phyloP scores from a whole-genome alignment of 2,329 filamentous ascomycete genomes.

The Byssothecium circinans region DNA sequence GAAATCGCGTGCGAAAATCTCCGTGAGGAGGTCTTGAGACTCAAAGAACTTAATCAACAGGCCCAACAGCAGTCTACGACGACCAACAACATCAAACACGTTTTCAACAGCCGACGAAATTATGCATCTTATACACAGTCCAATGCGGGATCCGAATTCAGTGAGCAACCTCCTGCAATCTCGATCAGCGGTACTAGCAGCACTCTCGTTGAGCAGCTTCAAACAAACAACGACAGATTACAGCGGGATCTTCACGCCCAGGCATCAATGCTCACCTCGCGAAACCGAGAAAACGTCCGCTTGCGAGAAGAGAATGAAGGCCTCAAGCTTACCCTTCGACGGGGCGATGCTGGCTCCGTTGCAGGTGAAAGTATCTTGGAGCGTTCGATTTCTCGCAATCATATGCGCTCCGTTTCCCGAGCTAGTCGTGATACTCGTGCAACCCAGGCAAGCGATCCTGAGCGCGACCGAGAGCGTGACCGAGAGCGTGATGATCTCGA shows the following conservation, averaged over 20 bases:
- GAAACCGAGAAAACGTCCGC: slow-evolving; percentile 91
- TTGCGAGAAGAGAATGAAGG: slow-evolving; percentile 98
- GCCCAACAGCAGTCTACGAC: slow-evolving; percentile 37
- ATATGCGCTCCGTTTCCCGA: slow-evolving; percentile 73
- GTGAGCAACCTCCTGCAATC: slow-evolving; percentile 28
- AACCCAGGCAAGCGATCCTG: slow-evolving; percentile 67
- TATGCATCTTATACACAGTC: slow-evolving; percentile 43
- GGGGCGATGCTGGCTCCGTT: slow-evolving; percentile 62
- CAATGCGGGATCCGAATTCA: slow-evolving; percentile 45
- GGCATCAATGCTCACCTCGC: slow-evolving; percentile 94
- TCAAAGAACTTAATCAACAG: slow-evolving; percentile 53
- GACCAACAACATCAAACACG: slow-evolving; percentile 42
- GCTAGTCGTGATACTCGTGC: slow-evolving; percentile 60
- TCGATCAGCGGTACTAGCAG: slow-evolving; percentile 54
- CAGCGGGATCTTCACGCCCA: slow-evolving; percentile 92
- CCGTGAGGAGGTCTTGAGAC: slow-evolving; percentile 77
- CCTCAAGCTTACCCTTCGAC: slow-evolving; percentile 82
- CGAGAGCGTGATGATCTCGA: slow-evolving; percentile 74
- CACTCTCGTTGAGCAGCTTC: slow-evolving; percentile 80
- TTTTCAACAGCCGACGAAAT: slow-evolving; percentile 44
- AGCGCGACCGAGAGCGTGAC: slow-evolving; percentile 58
- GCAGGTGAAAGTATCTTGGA: slow-evolving; percentile 90
- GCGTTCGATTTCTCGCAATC: slow-evolving; percentile 84
- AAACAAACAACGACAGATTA: slow-evolving; percentile 89
- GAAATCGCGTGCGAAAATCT: slow-evolving; percentile 86